Evolutionary conservation across 1,284 basidiomycete species (phyloP), one percentile per base, ranked within the genome.

Genomic region (Anthracocystis panici-leucophaei): DNA sequence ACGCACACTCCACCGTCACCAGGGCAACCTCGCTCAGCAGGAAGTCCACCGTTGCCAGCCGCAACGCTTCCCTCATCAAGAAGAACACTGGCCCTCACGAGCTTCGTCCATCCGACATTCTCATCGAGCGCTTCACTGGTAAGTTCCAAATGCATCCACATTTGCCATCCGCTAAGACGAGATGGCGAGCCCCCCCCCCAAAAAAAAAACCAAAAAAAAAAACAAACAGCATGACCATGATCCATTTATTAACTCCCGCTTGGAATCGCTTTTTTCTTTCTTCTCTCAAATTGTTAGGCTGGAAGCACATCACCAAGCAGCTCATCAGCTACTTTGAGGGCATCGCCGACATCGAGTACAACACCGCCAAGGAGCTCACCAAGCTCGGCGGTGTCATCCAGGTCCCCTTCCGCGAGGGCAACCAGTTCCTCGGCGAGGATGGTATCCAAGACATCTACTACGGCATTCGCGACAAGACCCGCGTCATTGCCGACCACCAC

Each of bases 311-410:
- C 84, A 94, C 97, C 70, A 83, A 83, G 75, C 80, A 79, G 64
- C 82, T 83, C 50, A 79, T 78, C 85, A 85, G 86, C 78, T 88
- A 88, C 85, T 87, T 87, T 59, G 87, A 92, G 89, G 95, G 95
- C 51, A 84, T 81, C 55, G 77, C 77, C 51, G 80, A 79, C 54
- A 81, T 80, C 40, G 80, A 86, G 78, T 94, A 93, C 87, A 96
- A 96, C 87, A 92, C 94, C 20, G 94, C 95, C 42, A 91, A 91
- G 81, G 96, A 98, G 87, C 90, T 98, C 85, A 93, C 92, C 52
- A 97, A 97, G 87, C 91, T 99, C 56, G 93, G 92, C n/a, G 94
- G 92, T 11, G 94, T 98, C 72, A 96, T 99, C 79, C 96, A 99
- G 86, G 96, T 98, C 2, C 97, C 97, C 2, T 98, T 98, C 88